Evolutionary conservation across 1,284 basidiomycete genomes (phyloP), one percentile per base, ranked within the genome.

Genomic region (Blastosporella zonata): DNA sequence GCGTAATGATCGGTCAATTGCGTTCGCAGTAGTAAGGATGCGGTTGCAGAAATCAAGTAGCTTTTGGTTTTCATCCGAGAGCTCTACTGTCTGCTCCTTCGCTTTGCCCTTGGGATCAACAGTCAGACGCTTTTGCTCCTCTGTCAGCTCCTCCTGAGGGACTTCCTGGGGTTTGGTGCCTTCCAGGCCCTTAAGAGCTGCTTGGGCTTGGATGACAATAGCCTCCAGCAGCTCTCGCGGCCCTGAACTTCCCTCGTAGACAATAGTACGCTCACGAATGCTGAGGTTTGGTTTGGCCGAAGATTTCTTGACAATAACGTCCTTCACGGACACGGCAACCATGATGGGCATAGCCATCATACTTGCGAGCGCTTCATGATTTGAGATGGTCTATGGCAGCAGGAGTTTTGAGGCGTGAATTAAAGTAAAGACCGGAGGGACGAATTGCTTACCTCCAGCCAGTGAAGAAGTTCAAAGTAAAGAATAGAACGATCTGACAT

Each of bases 341-440:
- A 95, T 95, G 62, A 92, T 92, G 1, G 93, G 92, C 91, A 94
- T 95, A 0, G 88, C 93, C 81, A 96, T 90, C 88, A 95, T 93
- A 57, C 87, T 90, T 2, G 91, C 90, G 22, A 95, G 69, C 2
- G 90, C 85, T 72, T 95, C 93, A 56, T 96, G 92, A 58, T 84
- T 86, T 6, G 92, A 92, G 34, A 96, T 88, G 2, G 87, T 91
- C 89, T 90, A 55, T 31, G 6, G 50, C 46, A 25, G 49, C 33
- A 22, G 34, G 12, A 20, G 17, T 18, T 28, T 34, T 36, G 13
- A 22, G 12, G 22, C 29, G 13, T 31, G 3, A 43, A 31, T n/a
- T 23, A 43, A 33, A 38, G 42, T 5, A 12, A 36, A 39, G 38
- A n/a, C n/a, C n/a, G n/a, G n/a, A n/a, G 28, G 47, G 15, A 23